Base-by-base conservation (phyloP, 768 basidiomycete genomes). In the Hydnum rufescens region DNA sequence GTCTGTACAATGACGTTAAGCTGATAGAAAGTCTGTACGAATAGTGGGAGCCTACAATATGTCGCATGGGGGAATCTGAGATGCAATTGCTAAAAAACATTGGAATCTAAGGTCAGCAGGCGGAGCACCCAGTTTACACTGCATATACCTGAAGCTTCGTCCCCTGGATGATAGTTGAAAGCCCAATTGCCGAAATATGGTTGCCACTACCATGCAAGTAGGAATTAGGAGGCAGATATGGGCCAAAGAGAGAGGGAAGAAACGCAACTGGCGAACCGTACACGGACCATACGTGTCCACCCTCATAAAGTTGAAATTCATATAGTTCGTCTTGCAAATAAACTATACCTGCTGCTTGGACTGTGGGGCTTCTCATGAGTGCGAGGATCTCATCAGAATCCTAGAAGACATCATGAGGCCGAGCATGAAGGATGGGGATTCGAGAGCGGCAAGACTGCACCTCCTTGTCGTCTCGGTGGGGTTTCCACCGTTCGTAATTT, bases 321-420 rank as follows among this genome's bases (percentile, higher is more conserved):
- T 53, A 44, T 5, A 25, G 18, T 51, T 58, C 57, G 29, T 56
- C 52, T 19, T 43, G 5, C 4, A 58, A 42, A 31, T 58, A 58
- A 5, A 49, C 46, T 26, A 58, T 32, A 5, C 53, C 42, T 1
- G 28, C 31, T 5, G 29, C 46, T 28, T 51, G 23, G 16, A 47
- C 47, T 23, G 19, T 19, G 4, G 30, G 18, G 22, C 56, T 42
- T 22, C 48, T 16, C 28, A 56, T 25, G 5, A 58, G 18, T 30
- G 51, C 51, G 22, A 30, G 6, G 25, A 50, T 36, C 23, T 44
- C 25, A n/a, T 52, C 36, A 16, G 47, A 22, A 19, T 56, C 44
- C 51, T 56, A 36, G 3, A 23, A 34, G 25, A 23, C 23, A 5
- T 29, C 31, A 51, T 22, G 19, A 5, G 5, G 18, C 28, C 4